Evolutionary conservation across 1,139 yeast species (phyloP).

Genomic region (Casaregolazyma lundiana): DNA sequence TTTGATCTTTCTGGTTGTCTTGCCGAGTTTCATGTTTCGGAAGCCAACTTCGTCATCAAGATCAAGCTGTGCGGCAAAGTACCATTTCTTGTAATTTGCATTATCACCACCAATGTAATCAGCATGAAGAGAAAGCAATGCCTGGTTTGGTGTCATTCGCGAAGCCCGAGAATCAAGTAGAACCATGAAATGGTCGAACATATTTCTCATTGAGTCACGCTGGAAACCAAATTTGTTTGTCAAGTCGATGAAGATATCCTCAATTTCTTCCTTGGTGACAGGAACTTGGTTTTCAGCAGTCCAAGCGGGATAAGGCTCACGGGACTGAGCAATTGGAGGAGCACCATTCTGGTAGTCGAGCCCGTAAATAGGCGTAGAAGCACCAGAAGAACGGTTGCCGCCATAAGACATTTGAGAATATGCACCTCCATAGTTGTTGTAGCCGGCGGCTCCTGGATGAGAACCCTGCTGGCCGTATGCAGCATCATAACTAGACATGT

Average conservation of each 20-base stretch:
- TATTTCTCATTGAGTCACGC: slow-evolving; percentile 94
- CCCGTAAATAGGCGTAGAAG: slow-evolving; percentile 94
- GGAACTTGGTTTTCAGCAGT: slow-evolving; percentile 88
- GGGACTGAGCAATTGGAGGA: slow-evolving; percentile 27
- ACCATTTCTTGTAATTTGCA: slow-evolving; percentile 93
- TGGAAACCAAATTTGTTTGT: slow-evolving; percentile 95
- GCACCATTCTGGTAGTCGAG: slow-evolving; percentile 46
- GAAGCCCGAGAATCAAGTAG: slow-evolving; percentile 92
- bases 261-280: slow-evolving; percentile 79
- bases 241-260: slow-evolving; percentile 84
- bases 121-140: slow-evolving; percentile 85
- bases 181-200: slow-evolving; percentile 94
- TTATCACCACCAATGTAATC: slow-evolving; percentile 96
- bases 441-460: slow-evolving; percentile 6
- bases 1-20: slow-evolving; percentile 51
- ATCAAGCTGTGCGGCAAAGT: slow-evolving; percentile 87
- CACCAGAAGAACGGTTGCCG: slow-evolving; percentile 86
- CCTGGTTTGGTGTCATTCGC: slow-evolving; percentile 96
- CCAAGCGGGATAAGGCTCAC: slow-evolving; percentile 96
- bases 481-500: slow-evolving; percentile 23
- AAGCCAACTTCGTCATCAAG: slow-evolving; percentile 77
- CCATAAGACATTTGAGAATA: slow-evolving; percentile 51
- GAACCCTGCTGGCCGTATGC: slow-evolving; percentile 6
- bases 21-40: slow-evolving; percentile 75
- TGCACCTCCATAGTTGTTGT: slow-evolving; percentile 20